Evolutionary conservation across 2,329 filamentous ascomycete species (phyloP).

Genomic region (Botrytis sinoallii): DNA sequence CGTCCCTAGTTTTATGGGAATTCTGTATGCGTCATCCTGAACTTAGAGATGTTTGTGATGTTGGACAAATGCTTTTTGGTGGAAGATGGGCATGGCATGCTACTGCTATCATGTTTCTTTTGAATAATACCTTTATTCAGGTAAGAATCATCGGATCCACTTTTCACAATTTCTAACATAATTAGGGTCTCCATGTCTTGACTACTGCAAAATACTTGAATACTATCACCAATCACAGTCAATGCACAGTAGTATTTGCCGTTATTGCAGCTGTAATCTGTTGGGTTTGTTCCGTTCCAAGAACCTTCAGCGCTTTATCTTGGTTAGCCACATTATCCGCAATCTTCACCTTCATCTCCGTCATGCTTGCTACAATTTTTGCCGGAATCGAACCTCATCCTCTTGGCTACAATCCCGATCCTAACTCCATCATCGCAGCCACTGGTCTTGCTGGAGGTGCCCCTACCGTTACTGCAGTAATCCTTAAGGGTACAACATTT

Average conservation of each 20-base stretch:
- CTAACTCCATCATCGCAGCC: constrained; percentile 38
- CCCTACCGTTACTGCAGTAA: constrained; percentile 66
- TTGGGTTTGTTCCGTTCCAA: constrained; percentile 75
- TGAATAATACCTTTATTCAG: constrained; percentile 93
- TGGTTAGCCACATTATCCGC: constrained; percentile 78
- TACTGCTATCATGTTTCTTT: constrained; percentile 80
- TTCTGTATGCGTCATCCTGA: constrained; percentile 90
- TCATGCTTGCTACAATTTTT: constrained; percentile 80
- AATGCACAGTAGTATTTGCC: constrained; percentile 79
- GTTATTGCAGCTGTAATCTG: constrained; percentile 72
- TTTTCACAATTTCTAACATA: not conserved
- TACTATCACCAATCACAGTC: constrained; percentile 70
- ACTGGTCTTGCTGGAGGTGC: constrained; percentile 48
- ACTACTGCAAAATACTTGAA: constrained; percentile 85
- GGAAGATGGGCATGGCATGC: constrained; percentile 69
- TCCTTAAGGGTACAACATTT: constrained; percentile 69
- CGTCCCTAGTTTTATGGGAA: constrained; percentile 68
- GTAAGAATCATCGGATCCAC: constrained; percentile 39
- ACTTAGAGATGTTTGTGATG: constrained; percentile 87
- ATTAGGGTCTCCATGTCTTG: constrained; percentile 72
- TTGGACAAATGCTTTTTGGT: constrained; percentile 94
- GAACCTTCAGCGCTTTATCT: constrained; percentile 78
- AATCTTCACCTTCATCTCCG: constrained; percentile 85
- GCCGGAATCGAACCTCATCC: constrained; percentile 73
- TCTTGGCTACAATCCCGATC: constrained; percentile 56